Base-by-base conservation (phyloP, 352 stramenopile genomes). In the Globisporangium echinulatum region DNA sequence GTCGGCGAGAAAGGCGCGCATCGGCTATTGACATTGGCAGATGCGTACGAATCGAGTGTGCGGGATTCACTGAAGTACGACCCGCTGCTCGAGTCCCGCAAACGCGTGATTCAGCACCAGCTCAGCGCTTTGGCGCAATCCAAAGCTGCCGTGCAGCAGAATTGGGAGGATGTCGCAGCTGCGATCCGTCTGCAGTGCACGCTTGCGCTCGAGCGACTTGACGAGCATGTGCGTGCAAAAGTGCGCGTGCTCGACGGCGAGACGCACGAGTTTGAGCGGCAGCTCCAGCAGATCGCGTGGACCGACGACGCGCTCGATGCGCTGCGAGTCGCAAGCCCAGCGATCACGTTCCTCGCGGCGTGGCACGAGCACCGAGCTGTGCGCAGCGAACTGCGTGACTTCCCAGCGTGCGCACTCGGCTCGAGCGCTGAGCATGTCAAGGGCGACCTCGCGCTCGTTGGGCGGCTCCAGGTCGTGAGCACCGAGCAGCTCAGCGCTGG, bases 211-310 rank as follows among this genome's bases (percentile, higher is more conserved):
- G 62, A 59, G 2, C 67, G 61, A n/a, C 56, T 94, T 4, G 67
- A 82, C 2, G 64, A 79, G 15, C 67, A 75, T 54, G 70, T 70
- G 2, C 62, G 58, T 0, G 61, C 72, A 17, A 92, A 92, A 57
- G 74, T 70, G 58, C 52, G 58, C 39, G 59, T 89, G 2, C 39
- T 94, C 5, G 69, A 73, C 17, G 77, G 82, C 19, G 84, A 92
- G 63, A 54, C 56, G 0, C 64, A 88, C 15, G 84, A 94, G 54
- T 77, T 84, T 10, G 55, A 79, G 44, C 78, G 82, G 0, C 80
- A 92, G 53, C 40, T 75, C 10, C 71, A 93, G 51, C 77, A 90
- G 39, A 85, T 93, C 44, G 79, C 84, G 14, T 93, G 84, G 84
- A 61, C 82, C 17, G 82, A 90, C 33, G 70, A 76, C 40, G 77